These are phyloP conservation scores for Dactylellina haptotyla DNA, from an alignment of 2,329 filamentous ascomycete species.

Conservation along the genomic window DNA sequence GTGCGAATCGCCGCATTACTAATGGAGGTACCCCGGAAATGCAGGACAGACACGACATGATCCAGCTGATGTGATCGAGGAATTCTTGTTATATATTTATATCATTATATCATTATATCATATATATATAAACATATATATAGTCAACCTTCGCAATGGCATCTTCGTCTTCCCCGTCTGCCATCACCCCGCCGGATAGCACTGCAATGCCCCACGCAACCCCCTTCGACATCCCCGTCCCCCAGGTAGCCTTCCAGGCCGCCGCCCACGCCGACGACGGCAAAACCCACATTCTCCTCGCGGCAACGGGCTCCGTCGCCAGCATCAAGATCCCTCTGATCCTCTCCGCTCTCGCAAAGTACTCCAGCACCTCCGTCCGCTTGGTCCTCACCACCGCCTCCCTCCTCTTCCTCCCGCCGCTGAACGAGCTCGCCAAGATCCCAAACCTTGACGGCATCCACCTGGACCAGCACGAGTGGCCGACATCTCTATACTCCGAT, in stretches of 20 bases:
- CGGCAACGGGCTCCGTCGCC: conserved; percentile 79
- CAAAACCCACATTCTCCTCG: conserved; percentile 72
- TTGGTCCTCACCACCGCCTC: conserved; percentile 81
- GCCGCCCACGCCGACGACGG: conserved; percentile 63
- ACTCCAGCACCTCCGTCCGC: conserved; percentile 78
- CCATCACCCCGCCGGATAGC: no score
- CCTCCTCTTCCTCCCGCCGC: conserved; percentile 74
- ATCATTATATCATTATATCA: no score
- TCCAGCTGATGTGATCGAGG: no score
- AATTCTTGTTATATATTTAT: no score
- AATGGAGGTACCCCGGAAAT: neutral
- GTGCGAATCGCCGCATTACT: conserved; percentile 11
- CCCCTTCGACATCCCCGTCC: conserved; percentile 21
- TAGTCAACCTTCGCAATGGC: no score
- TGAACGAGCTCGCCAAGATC: conserved; percentile 69
- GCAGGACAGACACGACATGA: no score
- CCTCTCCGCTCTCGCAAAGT: conserved; percentile 62
- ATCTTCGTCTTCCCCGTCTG: no score
- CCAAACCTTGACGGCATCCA: conserved; percentile 84
- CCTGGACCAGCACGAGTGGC: conserved; percentile 87
- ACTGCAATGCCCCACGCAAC: conserved; percentile 34
- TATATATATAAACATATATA: no score
- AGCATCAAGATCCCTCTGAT: conserved; percentile 84
- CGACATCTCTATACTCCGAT: conserved; percentile 62
- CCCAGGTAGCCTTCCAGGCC: conserved; percentile 56